Conservation (phyloP, 805 yeast species). For the Pichia membranifaciens region DNA sequence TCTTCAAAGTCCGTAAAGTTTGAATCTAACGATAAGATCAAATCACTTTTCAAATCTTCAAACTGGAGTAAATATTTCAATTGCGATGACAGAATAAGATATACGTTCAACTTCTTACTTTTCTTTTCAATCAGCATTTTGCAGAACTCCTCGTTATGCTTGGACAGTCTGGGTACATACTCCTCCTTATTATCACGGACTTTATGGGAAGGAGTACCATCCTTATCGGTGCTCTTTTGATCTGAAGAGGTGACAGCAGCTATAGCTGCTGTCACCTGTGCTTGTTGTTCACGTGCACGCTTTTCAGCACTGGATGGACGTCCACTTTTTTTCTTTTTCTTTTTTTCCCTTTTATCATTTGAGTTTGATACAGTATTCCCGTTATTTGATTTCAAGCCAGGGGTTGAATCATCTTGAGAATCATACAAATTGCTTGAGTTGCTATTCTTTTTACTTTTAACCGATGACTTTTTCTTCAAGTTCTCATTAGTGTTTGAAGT, state of each 20-base stretch:
- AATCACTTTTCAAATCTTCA: constrained; percentile 34
- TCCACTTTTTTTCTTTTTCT: constrained; percentile 8
- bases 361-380: background rate
- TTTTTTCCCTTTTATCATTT: background rate
- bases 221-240: background rate
- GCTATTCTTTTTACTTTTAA: background rate
- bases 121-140: constrained; percentile 17
- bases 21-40: constrained; percentile 47
- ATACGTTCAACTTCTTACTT: constrained; percentile 28
- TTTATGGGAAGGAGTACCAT: background rate
- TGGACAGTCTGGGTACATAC: constrained; percentile 28
- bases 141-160: constrained; percentile 24
- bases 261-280: constrained; percentile 1
- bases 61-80: constrained; percentile 31
- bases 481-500: background rate
- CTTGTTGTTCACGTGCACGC: constrained; percentile 5
- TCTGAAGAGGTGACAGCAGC: background rate
- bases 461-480: background rate
- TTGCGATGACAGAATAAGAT: constrained; percentile 43
- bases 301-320: constrained; percentile 9
- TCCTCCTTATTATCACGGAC: constrained; percentile 23
- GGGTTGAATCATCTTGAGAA: background rate
- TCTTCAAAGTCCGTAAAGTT: constrained; percentile 16
- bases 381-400: background rate
- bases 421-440: background rate